Evolutionary conservation across 2,329 filamentous ascomycete species (phyloP), one percentile per base, ranked within the genome.

Genomic region (Tricladium varicosporioides): DNA sequence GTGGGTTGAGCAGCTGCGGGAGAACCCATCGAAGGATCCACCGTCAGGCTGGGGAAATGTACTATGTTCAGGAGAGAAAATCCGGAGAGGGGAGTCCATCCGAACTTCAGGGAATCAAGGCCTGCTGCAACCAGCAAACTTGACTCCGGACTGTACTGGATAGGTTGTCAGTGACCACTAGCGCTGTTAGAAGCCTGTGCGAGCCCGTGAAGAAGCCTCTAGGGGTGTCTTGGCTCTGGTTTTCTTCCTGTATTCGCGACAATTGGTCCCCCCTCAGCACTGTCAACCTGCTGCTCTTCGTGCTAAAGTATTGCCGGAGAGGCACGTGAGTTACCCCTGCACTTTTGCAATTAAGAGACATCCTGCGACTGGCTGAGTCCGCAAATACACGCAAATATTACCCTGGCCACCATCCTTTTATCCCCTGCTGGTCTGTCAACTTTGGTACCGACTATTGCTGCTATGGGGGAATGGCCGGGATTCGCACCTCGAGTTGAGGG

Each of bases 401-500:
- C 11, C 36, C 36, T n/a, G 36, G 36, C 36, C n/a, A n/a, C 43
- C 14, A 43, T 48, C 42, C 47, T 5, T 11, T 40, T 14, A 7
- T 43, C 47, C 53, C 59, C 57, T 52, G 51, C 49, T 18, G 43
- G 18, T 18, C 36, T n/a, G 47, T 48, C 51, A 51, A 56, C 16
- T 58, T 45, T 58, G 58, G 54, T 57, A 58, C 33, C 58, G 27
- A 51, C 16, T 53, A 49, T 46, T 36, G 32, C 36, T 47, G 36
- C 19, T 48, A 50, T 53, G 54, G 56, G 51, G 45, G 45, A 16
- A 33, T 31, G 40, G 43, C 18, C n/a, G 47, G 49, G 52, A 47
- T 48, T 43, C 43, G 50, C 14, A 32, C 32, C 18, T 13, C 47
- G 40, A 50, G 54, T 53, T 59, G 58, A 57, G 58, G 58, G 60